Evolutionary conservation across 768 basidiomycete genomes (phyloP).

Genomic region (Rhizopogon vinicolor): DNA sequence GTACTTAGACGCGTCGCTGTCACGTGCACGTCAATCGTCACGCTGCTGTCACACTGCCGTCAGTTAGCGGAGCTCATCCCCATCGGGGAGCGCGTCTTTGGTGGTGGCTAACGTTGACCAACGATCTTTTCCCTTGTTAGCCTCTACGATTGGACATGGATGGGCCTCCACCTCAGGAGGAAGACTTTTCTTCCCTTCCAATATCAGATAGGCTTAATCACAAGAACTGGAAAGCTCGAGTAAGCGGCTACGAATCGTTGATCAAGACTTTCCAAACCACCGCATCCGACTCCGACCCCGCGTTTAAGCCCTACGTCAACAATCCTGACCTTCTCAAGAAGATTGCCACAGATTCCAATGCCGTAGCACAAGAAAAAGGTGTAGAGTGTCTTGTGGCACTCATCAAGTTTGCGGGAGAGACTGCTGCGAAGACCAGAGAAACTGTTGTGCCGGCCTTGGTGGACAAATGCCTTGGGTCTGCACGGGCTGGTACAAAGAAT

Average conservation of each 20-base stretch:
- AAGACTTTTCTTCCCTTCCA: conserved; percentile 82
- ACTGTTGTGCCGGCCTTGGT: conserved; percentile 86
- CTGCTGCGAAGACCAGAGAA: conserved; percentile 73
- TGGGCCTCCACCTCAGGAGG: conserved; percentile 87
- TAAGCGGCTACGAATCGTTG: conserved; percentile 87
- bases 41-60: background rate
- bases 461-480: conserved; percentile 92
- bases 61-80: background rate
- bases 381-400: conserved; percentile 84
- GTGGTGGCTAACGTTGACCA: background rate
- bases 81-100: background rate
- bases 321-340: conserved; percentile 79
- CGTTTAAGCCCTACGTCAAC: conserved; percentile 84
- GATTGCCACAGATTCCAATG: conserved; percentile 87
- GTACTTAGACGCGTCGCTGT: conserved; percentile 1
- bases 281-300: conserved; percentile 89
- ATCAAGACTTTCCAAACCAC: conserved; percentile 85
- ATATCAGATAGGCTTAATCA: conserved; percentile 80
- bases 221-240: conserved; percentile 99
- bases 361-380: conserved; percentile 97
- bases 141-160: conserved; percentile 53
- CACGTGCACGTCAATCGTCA: conserved; percentile 18
- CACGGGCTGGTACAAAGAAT: conserved; percentile 84
- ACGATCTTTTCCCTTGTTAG: background rate
- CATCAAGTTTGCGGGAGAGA: conserved; percentile 90